Evolutionary conservation across 768 basidiomycete genomes (phyloP), one percentile per base, ranked within the genome.

Genomic region (Basidioascus undulatus): DNA sequence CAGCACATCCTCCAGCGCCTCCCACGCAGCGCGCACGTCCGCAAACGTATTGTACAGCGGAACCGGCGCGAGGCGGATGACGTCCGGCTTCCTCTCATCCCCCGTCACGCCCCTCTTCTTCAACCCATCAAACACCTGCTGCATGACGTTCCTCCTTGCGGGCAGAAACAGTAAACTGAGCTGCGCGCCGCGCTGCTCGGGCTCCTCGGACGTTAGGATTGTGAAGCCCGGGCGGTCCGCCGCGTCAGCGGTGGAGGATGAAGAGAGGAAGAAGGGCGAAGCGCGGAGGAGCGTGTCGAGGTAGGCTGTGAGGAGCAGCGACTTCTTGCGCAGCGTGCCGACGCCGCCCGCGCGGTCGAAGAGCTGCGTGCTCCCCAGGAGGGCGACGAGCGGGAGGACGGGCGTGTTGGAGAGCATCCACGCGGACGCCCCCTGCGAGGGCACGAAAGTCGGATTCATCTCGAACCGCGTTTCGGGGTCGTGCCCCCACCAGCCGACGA

Each of bases 401-500:
- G 74, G 76, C 8, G 92, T 86, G 60, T 94, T 96, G 30, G 87
- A 94, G 57, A 89, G 78, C 55, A 92, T 87, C 61, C 79, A 94
- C 32, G 86, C 86, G 57, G 83, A 78, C 1, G 92, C 92, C 41
- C 92, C 92, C 16, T 65, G 67, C 46, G 81, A 78, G 8, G 86
- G 76, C 36, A 69, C 68, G 61, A 92, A 98, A 38, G 53, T 63
- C 11, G 75, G 64, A 21, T 78, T 75, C 89, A 96, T 96, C 41
- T 68, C 62, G 63, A 98, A 96, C 24, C 92, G 75, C 30, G 84
- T 87, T 40, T 62, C 54, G 23, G 74, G 66, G 51, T 83, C 72
- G 56, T 94, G 86, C 34, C 92, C 92, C 89, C 89, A 98, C 92
- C 92, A 98, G 34, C 92, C 92, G 31, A 83, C 74, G 45, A 72